Evolutionary conservation across 2,329 filamentous ascomycete species (phyloP).

Genomic region (Akanthomyces dipterigenus): DNA sequence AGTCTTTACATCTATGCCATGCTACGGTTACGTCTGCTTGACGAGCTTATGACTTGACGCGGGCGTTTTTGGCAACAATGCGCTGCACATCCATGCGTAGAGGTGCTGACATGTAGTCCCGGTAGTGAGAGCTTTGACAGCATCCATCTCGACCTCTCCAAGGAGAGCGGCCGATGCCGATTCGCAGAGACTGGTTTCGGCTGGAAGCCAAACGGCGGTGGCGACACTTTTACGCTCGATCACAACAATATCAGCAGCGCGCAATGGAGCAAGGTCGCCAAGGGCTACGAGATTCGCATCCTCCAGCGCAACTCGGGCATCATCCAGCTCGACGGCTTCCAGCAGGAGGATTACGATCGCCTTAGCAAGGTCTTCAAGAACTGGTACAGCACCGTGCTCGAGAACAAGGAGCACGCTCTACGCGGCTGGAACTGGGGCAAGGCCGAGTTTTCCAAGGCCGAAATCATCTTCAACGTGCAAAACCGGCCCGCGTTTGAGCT

Average conservation of each 20-base stretch:
- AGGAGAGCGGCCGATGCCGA: constrained; percentile 84
- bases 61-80: not conserved
- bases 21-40: not conserved
- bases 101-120: constrained; percentile 7
- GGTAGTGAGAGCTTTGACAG: constrained; percentile 89
- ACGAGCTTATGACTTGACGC: not conserved
- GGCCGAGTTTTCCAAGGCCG: constrained; percentile 90
- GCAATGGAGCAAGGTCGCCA: constrained; percentile 91
- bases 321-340: constrained; percentile 91
- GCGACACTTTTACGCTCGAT: constrained; percentile 91
- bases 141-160: constrained; percentile 93
- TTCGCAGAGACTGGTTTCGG: constrained; percentile 92
- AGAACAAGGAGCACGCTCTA: constrained; percentile 88
- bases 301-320: constrained; percentile 76
- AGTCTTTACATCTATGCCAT: constrained; percentile 16
- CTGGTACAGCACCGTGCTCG: constrained; percentile 92
- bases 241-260: constrained; percentile 76
- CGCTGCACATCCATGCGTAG: not conserved
- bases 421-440: constrained; percentile 99
- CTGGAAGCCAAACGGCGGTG: constrained; percentile 84
- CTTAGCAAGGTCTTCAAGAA: constrained; percentile 91
- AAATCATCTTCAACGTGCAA: constrained; percentile 93
- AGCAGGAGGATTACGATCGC: constrained; percentile 89
- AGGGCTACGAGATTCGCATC: constrained; percentile 91
- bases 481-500: constrained; percentile 96